phyloP scores from a whole-genome alignment of 1,139 yeast species.

The Suhomyces coccinellae region DNA sequence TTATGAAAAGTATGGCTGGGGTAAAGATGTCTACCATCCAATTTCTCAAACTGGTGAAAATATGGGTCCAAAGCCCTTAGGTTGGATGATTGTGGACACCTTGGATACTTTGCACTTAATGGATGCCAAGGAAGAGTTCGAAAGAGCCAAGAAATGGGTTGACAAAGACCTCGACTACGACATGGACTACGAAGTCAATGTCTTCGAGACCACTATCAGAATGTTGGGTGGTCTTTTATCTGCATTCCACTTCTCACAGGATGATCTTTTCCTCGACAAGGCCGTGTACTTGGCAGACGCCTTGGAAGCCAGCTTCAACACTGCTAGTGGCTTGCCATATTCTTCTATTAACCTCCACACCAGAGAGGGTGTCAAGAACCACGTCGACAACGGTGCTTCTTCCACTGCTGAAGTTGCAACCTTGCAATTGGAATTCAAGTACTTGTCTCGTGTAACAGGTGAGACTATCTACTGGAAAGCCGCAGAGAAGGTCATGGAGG shows the following conservation, averaged over 20 bases:
- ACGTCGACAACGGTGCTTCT: conserved; percentile 64
- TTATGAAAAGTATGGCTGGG: conserved; percentile 81
- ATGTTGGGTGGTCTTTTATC: conserved; percentile 91
- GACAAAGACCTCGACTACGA: conserved; percentile 48
- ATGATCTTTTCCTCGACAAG: conserved; percentile 70
- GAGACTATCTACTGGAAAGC: conserved; percentile 75
- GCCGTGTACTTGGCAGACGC: conserved; percentile 75
- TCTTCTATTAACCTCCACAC: conserved; percentile 73
- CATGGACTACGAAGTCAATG: conserved; percentile 74
- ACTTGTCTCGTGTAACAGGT: conserved; percentile 77
- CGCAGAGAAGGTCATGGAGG: conserved; percentile 70
- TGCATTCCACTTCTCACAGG: conserved; percentile 71
- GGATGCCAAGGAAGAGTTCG: conserved; percentile 69
- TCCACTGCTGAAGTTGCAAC: conserved; percentile 93
- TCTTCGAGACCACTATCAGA: conserved; percentile 90
- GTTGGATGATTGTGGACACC: conserved; percentile 94
- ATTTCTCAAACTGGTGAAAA: conserved; percentile 61
- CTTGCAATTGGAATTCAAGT: conserved; percentile 84
- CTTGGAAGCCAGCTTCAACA: conserved; percentile 64
- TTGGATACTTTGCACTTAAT: conserved; percentile 81
- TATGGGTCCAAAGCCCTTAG: conserved; percentile 82
- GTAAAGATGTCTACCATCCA: conserved; percentile 67
- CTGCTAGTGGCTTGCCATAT: conserved; percentile 70
- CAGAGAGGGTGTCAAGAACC: conserved; percentile 60
- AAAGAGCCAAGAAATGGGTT: conserved; percentile 74